Percentiles rank a stretch among this genome's conserved stretches.
phyloP scores from a whole-genome alignment of 257 asterid species.

The Schizonepeta tenuifolia region DNA sequence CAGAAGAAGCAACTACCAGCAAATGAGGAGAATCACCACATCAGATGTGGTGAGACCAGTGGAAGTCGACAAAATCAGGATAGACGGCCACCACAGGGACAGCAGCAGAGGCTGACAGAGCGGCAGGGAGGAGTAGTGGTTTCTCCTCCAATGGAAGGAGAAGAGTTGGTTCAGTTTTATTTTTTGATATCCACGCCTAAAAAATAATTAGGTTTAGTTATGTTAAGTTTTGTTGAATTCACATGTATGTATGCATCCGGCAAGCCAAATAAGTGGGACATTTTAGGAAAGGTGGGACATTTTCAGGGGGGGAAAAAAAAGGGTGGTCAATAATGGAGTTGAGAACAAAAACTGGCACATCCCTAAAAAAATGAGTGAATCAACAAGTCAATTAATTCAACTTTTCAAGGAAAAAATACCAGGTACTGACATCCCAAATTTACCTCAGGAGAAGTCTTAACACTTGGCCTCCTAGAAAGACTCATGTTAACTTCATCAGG shows the following conservation, averaged over 20 bases:
- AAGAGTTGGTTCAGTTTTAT: not conserved
- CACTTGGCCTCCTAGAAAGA: slow-evolving; percentile 47
- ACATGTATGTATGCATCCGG: not conserved
- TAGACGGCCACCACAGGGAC: not conserved
- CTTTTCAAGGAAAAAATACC: slow-evolving; percentile 36
- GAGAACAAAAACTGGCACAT: not conserved
- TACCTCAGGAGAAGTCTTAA: slow-evolving; percentile 87
- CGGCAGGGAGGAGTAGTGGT: not conserved
- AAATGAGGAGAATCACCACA: not conserved
- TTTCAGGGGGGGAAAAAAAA: not conserved
- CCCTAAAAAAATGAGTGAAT: not conserved
- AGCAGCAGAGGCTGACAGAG: not conserved
- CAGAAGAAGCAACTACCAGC: not conserved
- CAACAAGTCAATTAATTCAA: slow-evolving; percentile 15
- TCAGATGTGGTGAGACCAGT: not conserved
- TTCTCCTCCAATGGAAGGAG: not conserved
- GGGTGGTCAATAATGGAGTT: not conserved
- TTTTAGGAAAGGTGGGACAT: not conserved
- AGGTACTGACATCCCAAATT: slow-evolving; percentile 33
- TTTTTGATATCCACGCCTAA: not conserved
- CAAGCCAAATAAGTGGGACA: not conserved
- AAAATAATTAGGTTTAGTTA: not conserved
- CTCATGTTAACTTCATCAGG: slow-evolving; percentile 50
- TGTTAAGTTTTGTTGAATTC: not conserved
- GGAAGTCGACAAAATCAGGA: not conserved